Evolutionary conservation across 441 rosid species (phyloP).

Genomic region (Pelargonium citronellum): DNA sequence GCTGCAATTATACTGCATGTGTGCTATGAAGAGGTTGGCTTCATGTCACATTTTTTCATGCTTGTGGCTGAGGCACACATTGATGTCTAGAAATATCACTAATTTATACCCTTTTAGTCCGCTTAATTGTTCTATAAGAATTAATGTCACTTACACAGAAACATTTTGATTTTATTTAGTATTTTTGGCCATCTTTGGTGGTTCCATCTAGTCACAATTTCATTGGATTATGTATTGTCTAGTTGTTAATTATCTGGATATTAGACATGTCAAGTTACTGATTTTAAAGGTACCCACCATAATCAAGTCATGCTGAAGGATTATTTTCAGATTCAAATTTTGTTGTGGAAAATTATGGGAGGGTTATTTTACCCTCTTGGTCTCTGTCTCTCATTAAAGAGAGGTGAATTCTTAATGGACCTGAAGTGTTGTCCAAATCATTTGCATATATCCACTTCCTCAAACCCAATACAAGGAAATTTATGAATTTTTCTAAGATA

Average conservation of each 20-base stretch:
- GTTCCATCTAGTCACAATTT: not conserved
- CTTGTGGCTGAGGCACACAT: not conserved
- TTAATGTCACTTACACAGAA: not conserved
- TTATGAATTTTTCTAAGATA: not conserved
- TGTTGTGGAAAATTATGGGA: not conserved
- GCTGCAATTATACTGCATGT: too few relatives aligned
- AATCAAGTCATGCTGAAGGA: not conserved
- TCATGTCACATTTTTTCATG: not conserved
- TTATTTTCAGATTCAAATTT: not conserved
- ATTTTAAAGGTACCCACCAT: not conserved
- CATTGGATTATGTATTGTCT: not conserved
- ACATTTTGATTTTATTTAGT: not conserved
- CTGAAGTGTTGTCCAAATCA: not conserved
- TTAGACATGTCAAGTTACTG: not conserved
- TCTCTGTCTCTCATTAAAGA: not conserved
- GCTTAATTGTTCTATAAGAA: not conserved
- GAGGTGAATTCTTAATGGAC: not conserved
- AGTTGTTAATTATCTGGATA: not conserved
- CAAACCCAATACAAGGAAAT: not conserved
- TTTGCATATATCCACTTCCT: not conserved
- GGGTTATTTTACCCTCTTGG: not conserved
- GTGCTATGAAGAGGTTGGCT: not conserved
- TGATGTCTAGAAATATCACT: conserved; percentile 2
- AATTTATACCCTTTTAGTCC: not conserved
- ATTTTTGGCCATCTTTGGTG: not conserved